These are phyloP conservation scores for Coprinopsis strossmayeri DNA, from an alignment of 768 basidiomycete genomes.

Conservation along the genomic window DNA sequence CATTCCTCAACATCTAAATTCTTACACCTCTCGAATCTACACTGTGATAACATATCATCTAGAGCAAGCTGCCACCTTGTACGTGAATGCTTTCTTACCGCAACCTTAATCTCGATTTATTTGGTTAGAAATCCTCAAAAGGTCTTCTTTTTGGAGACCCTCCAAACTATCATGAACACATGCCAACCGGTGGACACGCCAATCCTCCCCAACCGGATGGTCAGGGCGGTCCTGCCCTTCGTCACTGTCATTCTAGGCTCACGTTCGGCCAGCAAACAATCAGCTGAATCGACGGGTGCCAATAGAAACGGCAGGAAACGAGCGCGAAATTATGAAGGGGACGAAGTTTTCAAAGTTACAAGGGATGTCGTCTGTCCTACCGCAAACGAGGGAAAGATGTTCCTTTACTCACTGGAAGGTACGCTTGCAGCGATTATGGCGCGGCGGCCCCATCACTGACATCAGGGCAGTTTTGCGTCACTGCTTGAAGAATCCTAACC, in stretches of 20 bases:
- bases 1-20: constrained; percentile 43
- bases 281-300: constrained; percentile 15
- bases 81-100: constrained; percentile 16
- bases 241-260: constrained; percentile 42
- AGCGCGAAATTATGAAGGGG: constrained; percentile 65
- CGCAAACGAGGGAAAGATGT: constrained; percentile 40
- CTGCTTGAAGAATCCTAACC: constrained; percentile 41
- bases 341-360: constrained; percentile 56
- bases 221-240: constrained; percentile 44
- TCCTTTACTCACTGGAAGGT: constrained; percentile 59
- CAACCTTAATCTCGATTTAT: neutral
- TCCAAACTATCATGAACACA: constrained; percentile 34
- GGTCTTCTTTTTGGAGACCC: constrained; percentile 37
- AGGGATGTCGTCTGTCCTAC: constrained; percentile 43
- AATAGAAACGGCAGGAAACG: constrained; percentile 68
- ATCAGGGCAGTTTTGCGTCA: constrained; percentile 38
- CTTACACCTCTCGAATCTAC: constrained; percentile 48
- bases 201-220: constrained; percentile 44
- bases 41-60: constrained; percentile 51
- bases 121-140: constrained; percentile 26
- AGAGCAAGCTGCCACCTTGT: constrained; percentile 49
- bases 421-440: constrained; percentile 12
- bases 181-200: constrained; percentile 43
- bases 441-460: neutral
- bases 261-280: constrained; percentile 24